These are phyloP conservation scores for Pugionium dolabratum DNA, from an alignment of 345 rosid genomes.

Conservation along the genomic window DNA sequence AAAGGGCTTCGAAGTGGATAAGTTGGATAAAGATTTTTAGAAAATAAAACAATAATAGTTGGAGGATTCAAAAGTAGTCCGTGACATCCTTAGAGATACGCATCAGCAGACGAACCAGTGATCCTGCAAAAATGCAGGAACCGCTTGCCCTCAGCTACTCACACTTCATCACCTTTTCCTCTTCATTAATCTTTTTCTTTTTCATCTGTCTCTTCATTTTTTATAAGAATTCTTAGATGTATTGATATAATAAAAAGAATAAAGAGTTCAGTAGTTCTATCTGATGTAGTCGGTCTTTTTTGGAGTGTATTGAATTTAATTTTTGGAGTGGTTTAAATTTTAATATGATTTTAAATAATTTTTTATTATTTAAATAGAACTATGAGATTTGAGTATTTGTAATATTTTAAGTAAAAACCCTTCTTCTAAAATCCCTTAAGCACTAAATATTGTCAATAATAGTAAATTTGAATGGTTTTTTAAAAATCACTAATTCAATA, in stretches of 20 bases:
- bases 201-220: not conserved
- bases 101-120: slow-evolving; percentile 16
- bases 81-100: slow-evolving; percentile 29
- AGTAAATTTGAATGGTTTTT: too few species aligned
- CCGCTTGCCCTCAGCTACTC: slow-evolving; percentile 21
- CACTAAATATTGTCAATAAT: too few species aligned
- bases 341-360: too few species aligned
- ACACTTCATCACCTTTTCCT: slow-evolving; percentile 25
- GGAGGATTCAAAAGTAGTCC: not conserved
- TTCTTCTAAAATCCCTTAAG: too few species aligned
- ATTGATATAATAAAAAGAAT: too few species aligned
- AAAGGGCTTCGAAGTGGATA: slow-evolving; percentile 28
- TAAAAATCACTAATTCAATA: too few species aligned
- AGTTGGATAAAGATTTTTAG: not conserved
- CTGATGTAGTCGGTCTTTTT: not conserved
- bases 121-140: slow-evolving; percentile 24
- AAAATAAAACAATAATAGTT: slow-evolving; percentile 6
- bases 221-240: not conserved
- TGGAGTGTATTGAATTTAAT: too few species aligned
- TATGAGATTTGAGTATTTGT: too few species aligned
- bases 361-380: too few species aligned
- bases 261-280: too few species aligned
- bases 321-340: too few species aligned
- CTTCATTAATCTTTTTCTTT: slow-evolving; percentile 2
- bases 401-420: too few species aligned